phyloP scores from a whole-genome alignment of 768 basidiomycete genomes.

The Dioszegia crocea region DNA sequence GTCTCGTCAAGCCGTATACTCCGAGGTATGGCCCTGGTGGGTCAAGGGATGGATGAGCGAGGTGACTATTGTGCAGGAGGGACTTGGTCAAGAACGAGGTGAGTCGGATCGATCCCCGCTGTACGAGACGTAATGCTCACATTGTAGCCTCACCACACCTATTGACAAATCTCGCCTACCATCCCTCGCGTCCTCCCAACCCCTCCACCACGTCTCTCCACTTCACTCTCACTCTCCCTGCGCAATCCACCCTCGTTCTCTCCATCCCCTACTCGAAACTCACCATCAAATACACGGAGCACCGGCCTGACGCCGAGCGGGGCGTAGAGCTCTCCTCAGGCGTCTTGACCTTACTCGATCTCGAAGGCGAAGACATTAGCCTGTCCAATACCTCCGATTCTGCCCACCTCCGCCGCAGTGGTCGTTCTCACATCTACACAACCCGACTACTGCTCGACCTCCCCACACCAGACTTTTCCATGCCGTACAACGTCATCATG shows the following conservation, averaged over 20 bases:
- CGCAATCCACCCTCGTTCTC: conserved; percentile 62
- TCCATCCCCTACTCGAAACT: conserved; percentile 72
- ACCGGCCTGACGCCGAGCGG: conserved; percentile 89
- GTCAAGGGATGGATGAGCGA: conserved; percentile 84
- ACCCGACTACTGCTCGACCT: conserved; percentile 77
- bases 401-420: conserved; percentile 6
- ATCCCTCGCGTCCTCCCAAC: conserved; percentile 61
- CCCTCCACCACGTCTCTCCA: conserved; percentile 72
- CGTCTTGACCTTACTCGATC: conserved; percentile 53
- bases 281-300: conserved; percentile 89
- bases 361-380: conserved; percentile 27
- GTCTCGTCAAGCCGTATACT: conserved; percentile 60
- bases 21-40: conserved; percentile 92
- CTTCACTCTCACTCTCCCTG: conserved; percentile 65
- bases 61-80: conserved; percentile 57
- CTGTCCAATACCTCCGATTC: background rate
- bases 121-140: background rate
- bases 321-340: conserved; percentile 92
- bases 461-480: conserved; percentile 98
- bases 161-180: conserved; percentile 64
- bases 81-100: conserved; percentile 33
- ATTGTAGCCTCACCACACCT: conserved; percentile 57
- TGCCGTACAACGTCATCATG: conserved; percentile 99
- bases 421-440: conserved; percentile 61
- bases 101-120: background rate